These are phyloP conservation scores for Wickerhamiella australiensis DNA, from an alignment of 805 yeast genomes.

Conservation along the genomic window DNA sequence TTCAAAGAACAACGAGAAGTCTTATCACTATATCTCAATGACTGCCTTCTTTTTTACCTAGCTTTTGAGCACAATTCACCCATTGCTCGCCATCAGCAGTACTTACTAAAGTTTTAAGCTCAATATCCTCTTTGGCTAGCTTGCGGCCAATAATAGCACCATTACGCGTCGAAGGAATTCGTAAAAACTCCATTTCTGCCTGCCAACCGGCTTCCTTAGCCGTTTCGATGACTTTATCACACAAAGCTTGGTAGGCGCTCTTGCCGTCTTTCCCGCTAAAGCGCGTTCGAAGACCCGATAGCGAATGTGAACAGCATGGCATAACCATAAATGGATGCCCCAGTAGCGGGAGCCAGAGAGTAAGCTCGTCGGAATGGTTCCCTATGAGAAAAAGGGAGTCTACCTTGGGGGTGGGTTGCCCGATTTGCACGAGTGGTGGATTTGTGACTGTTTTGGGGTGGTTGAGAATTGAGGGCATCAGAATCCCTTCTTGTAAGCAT, in stretches of 20 bases:
- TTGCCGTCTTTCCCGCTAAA: constrained; percentile 34
- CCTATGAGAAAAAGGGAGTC: constrained; percentile 67
- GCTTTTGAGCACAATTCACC: constrained; percentile 39
- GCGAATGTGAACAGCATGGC: constrained; percentile 88
- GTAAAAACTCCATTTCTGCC: constrained; percentile 69
- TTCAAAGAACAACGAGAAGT: too few species aligned
- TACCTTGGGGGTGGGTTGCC: constrained; percentile 28
- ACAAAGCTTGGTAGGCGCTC: constrained; percentile 75
- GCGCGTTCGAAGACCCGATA: constrained; percentile 63
- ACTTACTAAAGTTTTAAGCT: constrained; percentile 47
- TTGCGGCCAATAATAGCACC: constrained; percentile 72
- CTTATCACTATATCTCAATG: too few species aligned
- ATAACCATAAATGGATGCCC: constrained; percentile 73
- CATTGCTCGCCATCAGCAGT: constrained; percentile 85
- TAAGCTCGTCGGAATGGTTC: constrained; percentile 88
- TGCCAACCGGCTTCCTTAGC: constrained; percentile 69
- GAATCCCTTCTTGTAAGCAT: constrained; percentile 57
- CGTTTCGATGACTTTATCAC: constrained; percentile 67
- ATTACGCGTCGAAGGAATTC: constrained; percentile 90
- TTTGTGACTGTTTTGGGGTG: neutral
- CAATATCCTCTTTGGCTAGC: constrained; percentile 17
- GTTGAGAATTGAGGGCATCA: constrained; percentile 44
- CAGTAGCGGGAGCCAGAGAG: constrained; percentile 87
- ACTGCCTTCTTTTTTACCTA: neutral
- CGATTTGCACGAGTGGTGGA: neutral